These are phyloP conservation scores for Ogataea methylovora DNA, from an alignment of 805 yeast species.

Conservation along the genomic window DNA sequence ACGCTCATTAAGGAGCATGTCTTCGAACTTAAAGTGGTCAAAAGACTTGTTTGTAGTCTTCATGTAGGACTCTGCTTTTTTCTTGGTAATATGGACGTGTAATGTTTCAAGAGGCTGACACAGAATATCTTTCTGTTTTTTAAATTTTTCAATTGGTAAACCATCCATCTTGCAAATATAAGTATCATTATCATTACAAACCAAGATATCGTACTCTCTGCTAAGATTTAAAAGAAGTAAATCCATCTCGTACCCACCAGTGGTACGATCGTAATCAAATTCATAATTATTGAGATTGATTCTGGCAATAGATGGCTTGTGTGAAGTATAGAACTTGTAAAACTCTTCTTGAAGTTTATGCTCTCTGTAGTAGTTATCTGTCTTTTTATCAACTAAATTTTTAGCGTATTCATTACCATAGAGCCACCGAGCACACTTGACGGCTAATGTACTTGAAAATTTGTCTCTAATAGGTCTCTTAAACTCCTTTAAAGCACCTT, in stretches of 20 bases:
- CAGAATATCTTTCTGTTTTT: no score
- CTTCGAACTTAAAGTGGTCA: no score
- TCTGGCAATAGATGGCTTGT: slow-evolving; percentile 13
- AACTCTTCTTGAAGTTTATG: slow-evolving; percentile 4
- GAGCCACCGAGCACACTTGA: no score
- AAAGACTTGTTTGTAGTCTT: no score
- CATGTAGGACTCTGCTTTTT: no score
- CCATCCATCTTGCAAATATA: slow-evolving; percentile 8
- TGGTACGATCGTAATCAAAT: slow-evolving; percentile 8
- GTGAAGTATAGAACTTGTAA: slow-evolving; percentile 13
- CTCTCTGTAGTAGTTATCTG: slow-evolving; percentile 10
- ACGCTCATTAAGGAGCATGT: no score
- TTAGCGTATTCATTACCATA: no score
- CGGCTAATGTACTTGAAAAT: no score
- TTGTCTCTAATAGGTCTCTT: neutral
- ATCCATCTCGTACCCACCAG: slow-evolving; percentile 10
- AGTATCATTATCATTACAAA: slow-evolving; percentile 9
- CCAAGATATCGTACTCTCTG: slow-evolving; percentile 14
- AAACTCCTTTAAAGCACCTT: slow-evolving; percentile 7
- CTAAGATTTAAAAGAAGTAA: slow-evolving; percentile 8
- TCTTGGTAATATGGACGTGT: no score
- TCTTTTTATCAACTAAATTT: slow-evolving; percentile 5
- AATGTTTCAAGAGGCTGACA: no score
- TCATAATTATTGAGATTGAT: slow-evolving; percentile 7
- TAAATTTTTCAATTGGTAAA: no score